A percentile compares a stretch with the other conserved stretches of the same genome.
Evolutionary conservation across 805 yeast genomes (phyloP).

Genomic region (Cyberlindnera euphorbiae): DNA sequence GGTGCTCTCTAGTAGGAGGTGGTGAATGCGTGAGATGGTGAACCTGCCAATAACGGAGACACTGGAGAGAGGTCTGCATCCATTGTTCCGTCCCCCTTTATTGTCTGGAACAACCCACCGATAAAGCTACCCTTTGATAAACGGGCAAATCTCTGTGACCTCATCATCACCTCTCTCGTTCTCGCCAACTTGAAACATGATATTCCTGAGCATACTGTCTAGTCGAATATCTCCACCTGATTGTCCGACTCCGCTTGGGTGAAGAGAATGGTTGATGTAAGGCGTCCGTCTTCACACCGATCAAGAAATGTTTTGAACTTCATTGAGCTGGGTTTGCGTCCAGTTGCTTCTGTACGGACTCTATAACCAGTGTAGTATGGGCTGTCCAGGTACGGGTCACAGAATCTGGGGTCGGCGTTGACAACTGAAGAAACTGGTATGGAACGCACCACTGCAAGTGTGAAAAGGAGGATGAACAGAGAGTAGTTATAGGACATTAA

Average conservation of each 20-base stretch:
- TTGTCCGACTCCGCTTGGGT: neutral
- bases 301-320: neutral
- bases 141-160: neutral
- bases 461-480: neutral
- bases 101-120: conserved; percentile 7
- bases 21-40: neutral
- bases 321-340: neutral
- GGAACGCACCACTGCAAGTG: neutral
- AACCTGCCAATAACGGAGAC: conserved; percentile 3
- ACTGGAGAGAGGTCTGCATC: conserved; percentile 5
- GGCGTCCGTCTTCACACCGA: conserved; percentile 2
- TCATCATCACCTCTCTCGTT: conserved; percentile 3
- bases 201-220: conserved; percentile 4
- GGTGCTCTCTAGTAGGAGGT: conserved; percentile 2
- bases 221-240: neutral
- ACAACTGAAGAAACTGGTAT: neutral
- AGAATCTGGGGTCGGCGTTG: conserved; percentile 1
- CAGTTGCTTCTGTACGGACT: neutral
- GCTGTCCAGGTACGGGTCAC: conserved; percentile 6
- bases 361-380: conserved; percentile 5
- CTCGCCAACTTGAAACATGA: conserved; percentile 7
- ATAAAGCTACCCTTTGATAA: conserved; percentile 1
- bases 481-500: neutral
- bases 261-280: neutral
- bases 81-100: conserved; percentile 6